These are phyloP conservation scores for Aspergillus cavernicola DNA, from an alignment of 495 filamentous ascomycete genomes.

Conservation along the genomic window DNA sequence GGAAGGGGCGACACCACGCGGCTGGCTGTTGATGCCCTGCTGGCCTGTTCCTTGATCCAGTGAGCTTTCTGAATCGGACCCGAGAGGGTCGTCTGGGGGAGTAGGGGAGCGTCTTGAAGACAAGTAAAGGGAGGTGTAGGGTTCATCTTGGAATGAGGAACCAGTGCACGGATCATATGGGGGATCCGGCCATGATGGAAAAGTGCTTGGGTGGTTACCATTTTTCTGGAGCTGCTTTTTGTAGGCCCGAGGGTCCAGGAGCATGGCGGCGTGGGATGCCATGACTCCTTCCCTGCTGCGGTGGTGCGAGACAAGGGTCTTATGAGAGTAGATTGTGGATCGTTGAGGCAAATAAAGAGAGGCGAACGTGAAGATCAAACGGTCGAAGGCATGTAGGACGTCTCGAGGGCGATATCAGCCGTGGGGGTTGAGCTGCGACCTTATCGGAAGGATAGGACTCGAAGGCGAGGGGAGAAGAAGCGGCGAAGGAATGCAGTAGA, in stretches of 20 bases:
- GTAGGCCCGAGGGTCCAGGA: conserved; percentile 39
- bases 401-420: neutral
- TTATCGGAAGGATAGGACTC: conserved; percentile 14
- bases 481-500: conserved; percentile 2
- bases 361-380: neutral
- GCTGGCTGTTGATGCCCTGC: conserved; percentile 12
- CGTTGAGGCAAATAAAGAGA: neutral
- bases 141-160: conserved; percentile 3
- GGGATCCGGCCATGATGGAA: neutral
- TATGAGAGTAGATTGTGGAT: neutral
- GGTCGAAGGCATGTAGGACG: conserved; percentile 1
- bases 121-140: conserved; percentile 5
- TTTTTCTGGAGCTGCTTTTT: conserved; percentile 26
- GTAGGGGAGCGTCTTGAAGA: conserved; percentile 12
- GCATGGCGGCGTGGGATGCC: conserved; percentile 43
- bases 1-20: conserved; percentile 14
- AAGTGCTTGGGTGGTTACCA: conserved; percentile 28
- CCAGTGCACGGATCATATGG: neutral
- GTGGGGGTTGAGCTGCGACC: neutral
- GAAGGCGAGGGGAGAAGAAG: neutral
- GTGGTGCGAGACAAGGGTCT: conserved; percentile 12
- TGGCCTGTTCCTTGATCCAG: conserved; percentile 19
- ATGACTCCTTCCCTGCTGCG: conserved; percentile 23
- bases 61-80: conserved; percentile 23
- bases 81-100: conserved; percentile 17